phyloP scores from a whole-genome alignment of 495 filamentous ascomycete species.

The Daldinia decipiens region DNA sequence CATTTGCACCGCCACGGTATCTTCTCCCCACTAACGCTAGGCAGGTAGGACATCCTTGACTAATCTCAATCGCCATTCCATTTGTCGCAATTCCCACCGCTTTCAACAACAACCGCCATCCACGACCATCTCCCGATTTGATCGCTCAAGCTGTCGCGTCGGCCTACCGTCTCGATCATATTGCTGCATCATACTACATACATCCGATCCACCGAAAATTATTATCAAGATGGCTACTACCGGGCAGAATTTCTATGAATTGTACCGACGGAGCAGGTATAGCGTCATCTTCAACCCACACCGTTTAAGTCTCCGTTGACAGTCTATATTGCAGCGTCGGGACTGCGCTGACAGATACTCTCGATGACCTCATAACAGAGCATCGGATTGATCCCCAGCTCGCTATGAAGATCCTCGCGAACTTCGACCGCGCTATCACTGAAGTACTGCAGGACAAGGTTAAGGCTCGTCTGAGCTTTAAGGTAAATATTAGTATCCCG shows the following conservation, averaged over 20 bases:
- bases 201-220: neutral
- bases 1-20: too few species aligned
- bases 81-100: constrained; percentile 7
- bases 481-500: constrained; percentile 67
- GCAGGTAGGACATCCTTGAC: neutral
- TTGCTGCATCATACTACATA: neutral
- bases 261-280: constrained; percentile 97
- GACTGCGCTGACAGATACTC: constrained; percentile 89
- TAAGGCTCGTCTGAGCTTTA: constrained; percentile 90
- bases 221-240: constrained; percentile 45
- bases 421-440: constrained; percentile 90
- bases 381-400: constrained; percentile 96
- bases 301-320: constrained; percentile 34
- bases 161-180: neutral
- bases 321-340: constrained; percentile 73
- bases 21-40: neutral
- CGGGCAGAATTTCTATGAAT: constrained; percentile 80
- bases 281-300: constrained; percentile 39
- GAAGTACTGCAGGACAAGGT: constrained; percentile 91
- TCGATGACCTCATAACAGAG: constrained; percentile 93
- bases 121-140: neutral
- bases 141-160: neutral
- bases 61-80: neutral
- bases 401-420: constrained; percentile 94
- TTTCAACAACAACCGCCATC: constrained; percentile 29